A percentile compares a stretch with the other conserved stretches of the same genome.
These are phyloP conservation scores for Phytopythium litorale DNA, from an alignment of 352 stramenopile species.

Conservation along the genomic window DNA sequence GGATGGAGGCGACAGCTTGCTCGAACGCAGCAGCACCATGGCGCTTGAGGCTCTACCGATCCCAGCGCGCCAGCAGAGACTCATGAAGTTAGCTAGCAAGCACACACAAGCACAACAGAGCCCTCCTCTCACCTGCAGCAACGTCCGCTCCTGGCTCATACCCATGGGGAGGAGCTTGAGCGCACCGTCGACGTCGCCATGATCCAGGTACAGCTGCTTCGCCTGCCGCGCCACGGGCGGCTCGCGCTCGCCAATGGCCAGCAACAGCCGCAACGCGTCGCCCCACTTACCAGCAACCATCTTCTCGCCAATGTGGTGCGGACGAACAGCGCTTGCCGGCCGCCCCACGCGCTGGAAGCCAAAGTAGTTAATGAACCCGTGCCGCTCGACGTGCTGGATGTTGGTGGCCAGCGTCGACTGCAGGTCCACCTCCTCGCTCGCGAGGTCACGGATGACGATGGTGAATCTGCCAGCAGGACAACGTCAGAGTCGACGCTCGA, in stretches of 20 bases:
- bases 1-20: constrained; percentile 41
- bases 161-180: constrained; percentile 47
- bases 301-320: constrained; percentile 68
- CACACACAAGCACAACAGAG: neutral
- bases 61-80: neutral
- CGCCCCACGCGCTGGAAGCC: constrained; percentile 72
- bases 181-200: constrained; percentile 40
- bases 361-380: constrained; percentile 81
- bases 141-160: constrained; percentile 46
- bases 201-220: constrained; percentile 48
- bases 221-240: constrained; percentile 22
- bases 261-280: constrained; percentile 38
- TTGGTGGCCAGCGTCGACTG: constrained; percentile 15
- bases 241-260: constrained; percentile 36
- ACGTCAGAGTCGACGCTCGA: neutral
- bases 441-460: constrained; percentile 41
- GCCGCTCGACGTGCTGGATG: constrained; percentile 25
- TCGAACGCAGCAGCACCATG: constrained; percentile 47
- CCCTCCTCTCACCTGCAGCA: constrained; percentile 36
- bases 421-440: constrained; percentile 8
- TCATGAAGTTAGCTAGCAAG: neutral
- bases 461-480: constrained; percentile 28
- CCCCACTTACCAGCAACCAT: constrained; percentile 63
- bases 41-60: constrained; percentile 44
- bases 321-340: constrained; percentile 35